Base-by-base conservation (phyloP, 2,329 filamentous ascomycete species). In the Neofusicoccum kwambonambiense region DNA sequence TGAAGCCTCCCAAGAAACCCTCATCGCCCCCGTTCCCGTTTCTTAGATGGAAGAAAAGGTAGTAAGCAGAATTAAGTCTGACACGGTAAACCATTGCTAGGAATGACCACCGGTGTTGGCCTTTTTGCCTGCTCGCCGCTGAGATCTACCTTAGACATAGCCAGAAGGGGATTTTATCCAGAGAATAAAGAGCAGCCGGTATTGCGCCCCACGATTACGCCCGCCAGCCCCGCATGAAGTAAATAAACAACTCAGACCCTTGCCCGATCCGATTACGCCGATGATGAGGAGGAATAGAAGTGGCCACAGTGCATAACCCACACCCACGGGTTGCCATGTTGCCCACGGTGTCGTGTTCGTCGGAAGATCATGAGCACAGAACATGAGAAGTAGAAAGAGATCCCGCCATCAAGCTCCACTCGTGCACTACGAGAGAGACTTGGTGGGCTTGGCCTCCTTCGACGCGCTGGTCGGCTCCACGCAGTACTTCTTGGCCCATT, bases 401-500 rank as follows among this genome's bases (percentile, higher is more conserved):
- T 22, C 60, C 12, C 15, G 47, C 45, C 35, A 31, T 6, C 58
- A 41, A 42, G 52, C 3, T 5, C 39, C 31, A 22, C 41, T n/a
- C 41, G 41, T 44, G 41, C 41, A n/a, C 17, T 47, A 60, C 42
- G 17, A 22, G 15, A 31, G 13, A 9, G 47, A 31, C 58, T 62
- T 62, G 34, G 39, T 54, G 35, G 50, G 42, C 50, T 64, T 64
- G 17, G 61, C 41, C 39, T 64, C 74, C 50, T 64, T 64, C 31
- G 61, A 19, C 41, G 41, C 73, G 37, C 49, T 45, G 50, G 41
- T 8, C 39, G 50, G 76, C 49, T 72, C 68, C 41, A 67, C 66
- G 31, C 76, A 74, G 64, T 77, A 90, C 77, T 90, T 90, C 84
- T 96, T 97, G 65, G 93, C 92, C 95, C 95, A 99, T 74, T 91